phyloP scores from a whole-genome alignment of 495 filamentous ascomycete species.

The Pyrenula aspistea region DNA sequence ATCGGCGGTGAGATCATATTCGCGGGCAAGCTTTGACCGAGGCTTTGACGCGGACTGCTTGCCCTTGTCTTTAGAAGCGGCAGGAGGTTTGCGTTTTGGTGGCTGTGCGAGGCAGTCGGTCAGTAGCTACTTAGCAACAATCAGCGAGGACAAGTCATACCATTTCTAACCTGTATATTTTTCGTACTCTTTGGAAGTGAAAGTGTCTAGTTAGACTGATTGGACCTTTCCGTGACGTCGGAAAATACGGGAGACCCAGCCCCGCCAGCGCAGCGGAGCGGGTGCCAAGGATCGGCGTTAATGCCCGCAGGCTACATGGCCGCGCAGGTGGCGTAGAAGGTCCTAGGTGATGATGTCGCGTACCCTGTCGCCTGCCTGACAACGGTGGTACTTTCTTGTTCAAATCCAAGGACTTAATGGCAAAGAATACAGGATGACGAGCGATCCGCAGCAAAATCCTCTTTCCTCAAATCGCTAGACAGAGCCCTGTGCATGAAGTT shows the following conservation, averaged over 20 bases:
- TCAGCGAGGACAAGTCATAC: background rate
- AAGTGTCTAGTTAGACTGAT: too few species aligned
- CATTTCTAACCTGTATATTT: too few species aligned
- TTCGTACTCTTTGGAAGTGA: too few species aligned
- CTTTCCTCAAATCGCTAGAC: too few species aligned
- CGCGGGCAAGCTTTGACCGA: conserved; percentile 76
- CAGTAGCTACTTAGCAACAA: background rate
- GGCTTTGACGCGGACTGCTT: conserved; percentile 26
- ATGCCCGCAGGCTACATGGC: background rate
- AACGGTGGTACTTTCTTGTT: too few species aligned
- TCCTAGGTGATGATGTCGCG: background rate
- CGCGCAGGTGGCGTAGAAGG: background rate
- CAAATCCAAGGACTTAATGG: too few species aligned
- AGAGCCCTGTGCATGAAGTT: too few species aligned
- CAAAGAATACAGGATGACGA: too few species aligned
- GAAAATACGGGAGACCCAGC: too few species aligned
- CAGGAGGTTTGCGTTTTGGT: conserved; percentile 5
- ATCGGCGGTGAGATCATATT: conserved; percentile 67
- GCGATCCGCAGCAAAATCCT: too few species aligned
- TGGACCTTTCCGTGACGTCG: too few species aligned
- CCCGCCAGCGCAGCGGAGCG: background rate
- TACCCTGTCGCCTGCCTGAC: background rate
- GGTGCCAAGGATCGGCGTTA: background rate
- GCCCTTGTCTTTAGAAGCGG: conserved; percentile 19
- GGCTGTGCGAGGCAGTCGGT: background rate